Conservation (phyloP, 495 filamentous ascomycete genomes). For the Penicillium coprophilum region DNA sequence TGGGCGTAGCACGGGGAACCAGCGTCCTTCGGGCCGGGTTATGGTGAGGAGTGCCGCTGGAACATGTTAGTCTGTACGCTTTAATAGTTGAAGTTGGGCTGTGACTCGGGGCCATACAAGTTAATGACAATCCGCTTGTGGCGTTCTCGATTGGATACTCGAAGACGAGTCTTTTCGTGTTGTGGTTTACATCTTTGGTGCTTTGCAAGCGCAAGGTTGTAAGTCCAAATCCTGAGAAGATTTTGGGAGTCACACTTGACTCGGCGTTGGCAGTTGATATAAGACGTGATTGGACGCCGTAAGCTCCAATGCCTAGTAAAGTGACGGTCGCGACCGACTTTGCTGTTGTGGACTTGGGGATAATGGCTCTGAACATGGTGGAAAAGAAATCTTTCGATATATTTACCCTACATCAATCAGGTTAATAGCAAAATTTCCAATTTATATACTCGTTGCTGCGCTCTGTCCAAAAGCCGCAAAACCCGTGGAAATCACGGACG, state of each 20-base stretch:
- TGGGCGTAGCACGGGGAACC: conserved; percentile 54
- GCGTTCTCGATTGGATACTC: conserved; percentile 53
- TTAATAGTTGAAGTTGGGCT: background rate
- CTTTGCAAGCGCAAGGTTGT: conserved; percentile 39
- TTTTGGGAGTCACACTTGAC: conserved; percentile 19
- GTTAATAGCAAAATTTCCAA: background rate
- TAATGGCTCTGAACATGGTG: background rate
- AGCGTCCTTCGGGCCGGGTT: conserved; percentile 51
- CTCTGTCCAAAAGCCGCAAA: conserved; percentile 6
- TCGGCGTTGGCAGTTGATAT: conserved; percentile 25
- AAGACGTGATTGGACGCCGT: conserved; percentile 19
- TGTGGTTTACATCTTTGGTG: conserved; percentile 59
- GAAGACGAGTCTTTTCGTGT: conserved; percentile 64
- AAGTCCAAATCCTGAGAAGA: conserved; percentile 26
- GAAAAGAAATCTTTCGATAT: background rate
- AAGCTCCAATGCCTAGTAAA: conserved; percentile 21
- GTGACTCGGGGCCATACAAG: conserved; percentile 39
- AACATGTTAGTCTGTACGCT: background rate
- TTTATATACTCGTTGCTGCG: no score
- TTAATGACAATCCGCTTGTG: conserved; percentile 52
- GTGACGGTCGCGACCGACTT: background rate
- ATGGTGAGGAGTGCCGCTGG: conserved; percentile 56
- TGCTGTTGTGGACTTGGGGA: background rate
- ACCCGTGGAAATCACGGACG: background rate
- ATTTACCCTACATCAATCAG: background rate